Conservation (phyloP, 192 early-diverging fungal species). For the Entomortierella chlamydospora region DNA sequence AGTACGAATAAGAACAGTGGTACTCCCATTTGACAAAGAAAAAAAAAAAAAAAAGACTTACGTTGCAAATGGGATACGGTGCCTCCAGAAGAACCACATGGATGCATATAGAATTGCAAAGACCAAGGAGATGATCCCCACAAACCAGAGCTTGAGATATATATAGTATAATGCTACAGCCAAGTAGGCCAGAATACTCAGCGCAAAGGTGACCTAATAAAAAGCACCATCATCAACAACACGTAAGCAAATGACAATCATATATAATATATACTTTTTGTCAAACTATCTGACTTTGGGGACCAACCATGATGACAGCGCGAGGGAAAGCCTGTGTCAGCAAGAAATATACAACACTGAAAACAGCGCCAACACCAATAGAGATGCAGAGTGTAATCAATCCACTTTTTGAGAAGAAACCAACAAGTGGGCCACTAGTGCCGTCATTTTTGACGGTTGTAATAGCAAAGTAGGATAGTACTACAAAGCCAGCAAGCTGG, state of each 20-base stretch:
- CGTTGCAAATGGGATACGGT: conserved; percentile 44
- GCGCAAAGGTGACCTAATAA: conserved; percentile 61
- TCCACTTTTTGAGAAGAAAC: conserved; percentile 31
- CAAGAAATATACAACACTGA: conserved; percentile 68
- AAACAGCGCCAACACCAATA: conserved; percentile 64
- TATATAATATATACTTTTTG: neutral
- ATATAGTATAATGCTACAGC: conserved; percentile 67
- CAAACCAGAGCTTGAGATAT: conserved; percentile 64
- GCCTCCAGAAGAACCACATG: conserved; percentile 65
- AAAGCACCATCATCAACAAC: neutral
- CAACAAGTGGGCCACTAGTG: conserved; percentile 22
- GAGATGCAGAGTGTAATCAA: conserved; percentile 65
- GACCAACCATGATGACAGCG: conserved; percentile 33
- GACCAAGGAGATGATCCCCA: conserved; percentile 61
- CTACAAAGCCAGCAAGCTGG: conserved; percentile 50
- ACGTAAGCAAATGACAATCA: neutral
- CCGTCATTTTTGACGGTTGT: conserved; percentile 22
- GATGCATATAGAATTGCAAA: conserved; percentile 66
- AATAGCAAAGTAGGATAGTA: conserved; percentile 46
- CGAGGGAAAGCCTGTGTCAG: conserved; percentile 62
- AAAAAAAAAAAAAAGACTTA: conserved; percentile 11
- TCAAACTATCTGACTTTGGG: no score
- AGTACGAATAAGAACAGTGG: no score
- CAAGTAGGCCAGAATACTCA: conserved; percentile 63
- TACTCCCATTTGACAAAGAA: no score